Base-by-base conservation (phyloP, 1,284 basidiomycete genomes). In the Sporisorium scitamineum region DNA sequence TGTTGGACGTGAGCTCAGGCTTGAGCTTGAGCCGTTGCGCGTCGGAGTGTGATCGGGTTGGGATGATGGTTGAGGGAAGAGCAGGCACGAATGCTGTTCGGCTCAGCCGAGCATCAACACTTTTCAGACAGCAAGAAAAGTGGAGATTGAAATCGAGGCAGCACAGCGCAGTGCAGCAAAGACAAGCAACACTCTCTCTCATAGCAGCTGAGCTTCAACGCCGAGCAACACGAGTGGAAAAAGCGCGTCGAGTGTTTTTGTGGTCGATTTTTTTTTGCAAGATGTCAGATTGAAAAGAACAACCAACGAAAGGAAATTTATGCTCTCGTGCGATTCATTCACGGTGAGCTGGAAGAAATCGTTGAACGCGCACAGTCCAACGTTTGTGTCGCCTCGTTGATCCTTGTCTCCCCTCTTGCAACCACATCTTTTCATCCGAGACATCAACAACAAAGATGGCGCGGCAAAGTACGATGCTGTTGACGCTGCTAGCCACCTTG, bases 351-450 rank as follows among this genome's bases (percentile, higher is more conserved):
- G 48, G 48, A 50, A 50, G 48, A 47, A 50, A 50, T 7, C 26
- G 45, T 16, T 47, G 42, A 4, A 10, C 48, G 69, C 69, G 69
- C 69, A 70, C 69, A 54, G 69, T 65, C 70, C 70, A 71, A 14
- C n/a, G n/a, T 50, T 52, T 34, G 32, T 34, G 32, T 29, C 27
- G 34, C 18, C 7, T 34, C 20, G n/a, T 18, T 56, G n/a, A 34
- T 24, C 31, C n/a, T 31, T 18, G 7, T 52, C 22, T 39, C 27
- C 16, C 29, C 39, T 42, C 48, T 32, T 16, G 18, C 32, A 56
- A 32, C 51, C 20, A 50, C 57, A 53, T 26, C 34, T n/a, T 26
- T 11, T 18, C 22, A 18, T 5, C 24, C 13, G 26, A 37, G 5
- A 22, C 45, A 18, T 51, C 27, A 13, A 34, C 22, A 34, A 7